Evolutionary conservation across 2,329 filamentous ascomycete species (phyloP).

Genomic region (Ceratocystis harringtonii): DNA sequence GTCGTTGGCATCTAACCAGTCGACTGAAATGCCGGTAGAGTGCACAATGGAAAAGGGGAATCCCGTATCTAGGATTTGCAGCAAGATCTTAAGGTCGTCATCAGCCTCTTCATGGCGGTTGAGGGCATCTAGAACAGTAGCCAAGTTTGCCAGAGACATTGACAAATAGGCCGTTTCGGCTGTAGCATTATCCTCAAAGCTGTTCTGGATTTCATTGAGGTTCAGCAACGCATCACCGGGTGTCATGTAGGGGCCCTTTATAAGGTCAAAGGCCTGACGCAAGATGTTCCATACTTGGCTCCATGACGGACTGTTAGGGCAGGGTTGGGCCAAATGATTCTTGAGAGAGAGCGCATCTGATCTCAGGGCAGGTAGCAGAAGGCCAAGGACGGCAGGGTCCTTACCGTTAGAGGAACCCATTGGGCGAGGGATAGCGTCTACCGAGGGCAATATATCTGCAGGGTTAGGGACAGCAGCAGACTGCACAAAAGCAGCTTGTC

Average conservation of each 20-base stretch:
- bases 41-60: conserved; percentile 24
- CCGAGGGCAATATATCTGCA: conserved; percentile 13
- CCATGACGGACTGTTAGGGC: conserved; percentile 18
- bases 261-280: conserved; percentile 19
- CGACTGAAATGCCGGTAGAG: conserved; percentile 16
- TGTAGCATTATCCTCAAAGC: conserved; percentile 6
- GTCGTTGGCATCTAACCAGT: conserved; percentile 19
- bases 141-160: conserved; percentile 26
- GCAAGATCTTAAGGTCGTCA: conserved; percentile 21
- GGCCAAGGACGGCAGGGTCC: conserved; percentile 19
- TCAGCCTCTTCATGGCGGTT: conserved; percentile 14
- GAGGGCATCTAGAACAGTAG: conserved; percentile 23
- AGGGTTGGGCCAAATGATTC: conserved; percentile 19
- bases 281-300: conserved; percentile 16
- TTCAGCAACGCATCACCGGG: conserved; percentile 23
- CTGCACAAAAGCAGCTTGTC: conserved; percentile 17
- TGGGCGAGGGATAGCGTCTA: conserved; percentile 10
- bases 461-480: conserved; percentile 14
- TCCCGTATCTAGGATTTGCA: conserved; percentile 23
- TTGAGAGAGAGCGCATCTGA: conserved; percentile 22
- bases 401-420: not conserved
- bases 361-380: conserved; percentile 22
- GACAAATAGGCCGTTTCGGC: conserved; percentile 15
- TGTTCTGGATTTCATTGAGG: conserved; percentile 17
- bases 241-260: conserved; percentile 22